phyloP scores from a whole-genome alignment of 2,329 filamentous ascomycete species.

The Ascosphaera acerosa region DNA sequence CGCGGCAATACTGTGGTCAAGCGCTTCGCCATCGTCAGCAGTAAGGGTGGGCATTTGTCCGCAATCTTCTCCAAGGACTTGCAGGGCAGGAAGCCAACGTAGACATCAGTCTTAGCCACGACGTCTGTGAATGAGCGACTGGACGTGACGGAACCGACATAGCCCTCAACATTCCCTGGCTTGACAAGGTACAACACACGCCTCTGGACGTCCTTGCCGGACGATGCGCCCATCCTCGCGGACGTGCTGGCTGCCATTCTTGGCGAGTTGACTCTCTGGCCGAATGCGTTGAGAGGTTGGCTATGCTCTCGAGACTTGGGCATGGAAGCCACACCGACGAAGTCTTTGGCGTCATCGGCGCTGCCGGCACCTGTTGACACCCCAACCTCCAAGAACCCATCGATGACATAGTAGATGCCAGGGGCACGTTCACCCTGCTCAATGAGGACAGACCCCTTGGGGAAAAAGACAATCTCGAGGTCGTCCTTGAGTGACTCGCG shows the following conservation, averaged over 20 bases:
- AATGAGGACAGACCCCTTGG: conserved; percentile 76
- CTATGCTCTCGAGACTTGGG: conserved; percentile 5
- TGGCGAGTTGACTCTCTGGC: background rate
- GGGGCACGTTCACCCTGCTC: conserved; percentile 95
- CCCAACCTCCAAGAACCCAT: conserved; percentile 86
- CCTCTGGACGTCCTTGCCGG: conserved; percentile 8
- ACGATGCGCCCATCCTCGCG: background rate
- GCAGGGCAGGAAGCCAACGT: conserved; percentile 80
- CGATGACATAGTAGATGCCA: conserved; percentile 88
- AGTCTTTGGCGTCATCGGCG: conserved; percentile 14
- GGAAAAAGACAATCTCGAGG: conserved; percentile 92
- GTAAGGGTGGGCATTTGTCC: conserved; percentile 70
- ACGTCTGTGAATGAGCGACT: conserved; percentile 94
- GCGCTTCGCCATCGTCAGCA: conserved; percentile 88
- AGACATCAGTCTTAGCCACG: conserved; percentile 91
- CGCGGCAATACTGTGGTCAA: conserved; percentile 72
- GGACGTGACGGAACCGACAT: conserved; percentile 80
- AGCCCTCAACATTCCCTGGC: conserved; percentile 79
- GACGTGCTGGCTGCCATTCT: background rate
- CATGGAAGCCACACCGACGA: conserved; percentile 13
- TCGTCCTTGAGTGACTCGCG: conserved; percentile 70
- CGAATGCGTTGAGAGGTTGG: conserved; percentile 7
- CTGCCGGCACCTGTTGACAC: conserved; percentile 17
- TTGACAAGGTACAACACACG: conserved; percentile 75
- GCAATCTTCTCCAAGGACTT: conserved; percentile 73